Base-by-base conservation (phyloP, 495 filamentous ascomycete genomes). In the Eremomyces bilateralis region DNA sequence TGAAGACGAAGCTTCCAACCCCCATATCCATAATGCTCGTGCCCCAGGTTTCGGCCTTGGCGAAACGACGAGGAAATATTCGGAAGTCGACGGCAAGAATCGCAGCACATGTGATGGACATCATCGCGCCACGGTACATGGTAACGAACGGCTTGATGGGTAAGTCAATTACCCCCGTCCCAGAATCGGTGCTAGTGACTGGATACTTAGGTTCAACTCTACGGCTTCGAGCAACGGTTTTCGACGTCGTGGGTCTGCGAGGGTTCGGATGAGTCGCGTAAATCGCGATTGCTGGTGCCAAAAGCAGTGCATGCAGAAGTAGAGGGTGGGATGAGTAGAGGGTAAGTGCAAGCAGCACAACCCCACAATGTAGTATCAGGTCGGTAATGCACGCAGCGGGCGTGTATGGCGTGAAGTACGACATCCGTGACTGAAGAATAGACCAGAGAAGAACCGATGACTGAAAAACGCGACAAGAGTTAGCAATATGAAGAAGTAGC, bases 21-120 rank as follows among this genome's bases (percentile, higher is more conserved):
- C 88, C 88, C 45, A 95, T 63, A 54, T 99, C 88, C 88, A 99
- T 99, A 41, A 99, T 51, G 2, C 84, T 94, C 15, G 88, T 94
- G 15, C 88, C 88, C 83, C 88, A 99, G 24, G 76, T 94, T 56
- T 99, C 88, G 0, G 83, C 88, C 58, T 99, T 99, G 15, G 82
- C 88, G 48, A 94, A 94, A 3, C 88, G 76, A 1, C 88, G 71
- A 1, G 88, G 88, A 42, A 99, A 99, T 33, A 90, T 57, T 15
- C 61, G 68, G 48, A 99, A 99, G 55, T 99, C 88, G 15, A 99
- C 88, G 6, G 90, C 88, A n/a, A 99, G 66, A 42, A 99, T 95
- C 32, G 81, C 80, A 18, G 83, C 52, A 46, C 82, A 91, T 15
- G 90, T 99, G 21, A 81, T 61, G n/a, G 92, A 63, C 62, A 99